phyloP scores from a whole-genome alignment of 1,139 yeast species.

The Yamadazyma dushanensis region DNA sequence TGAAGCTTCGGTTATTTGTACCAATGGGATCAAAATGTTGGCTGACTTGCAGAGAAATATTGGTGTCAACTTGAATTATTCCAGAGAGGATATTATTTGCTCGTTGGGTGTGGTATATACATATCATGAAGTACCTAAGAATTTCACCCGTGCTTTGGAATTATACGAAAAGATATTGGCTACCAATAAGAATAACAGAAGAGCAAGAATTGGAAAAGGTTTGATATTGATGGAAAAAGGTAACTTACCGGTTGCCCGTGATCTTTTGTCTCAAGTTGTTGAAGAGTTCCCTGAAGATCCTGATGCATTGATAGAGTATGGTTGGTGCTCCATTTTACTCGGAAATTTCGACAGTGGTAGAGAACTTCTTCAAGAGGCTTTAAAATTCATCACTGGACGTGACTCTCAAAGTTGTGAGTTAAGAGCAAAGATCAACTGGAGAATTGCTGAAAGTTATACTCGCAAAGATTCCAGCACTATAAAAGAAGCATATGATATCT shows the following conservation, averaged over 20 bases:
- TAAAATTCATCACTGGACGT: conserved; percentile 46
- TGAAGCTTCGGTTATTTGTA: conserved; percentile 60
- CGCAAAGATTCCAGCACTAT: conserved; percentile 32
- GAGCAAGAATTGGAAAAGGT: conserved; percentile 81
- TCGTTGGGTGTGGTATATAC: conserved; percentile 77
- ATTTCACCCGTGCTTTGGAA: conserved; percentile 70
- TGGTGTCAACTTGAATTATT: conserved; percentile 48
- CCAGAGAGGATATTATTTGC: conserved; percentile 62
- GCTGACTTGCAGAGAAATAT: conserved; percentile 48
- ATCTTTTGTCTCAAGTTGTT: conserved; percentile 52
- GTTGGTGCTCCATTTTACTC: conserved; percentile 74
- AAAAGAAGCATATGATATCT: conserved; percentile 45
- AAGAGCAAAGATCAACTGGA: conserved; percentile 66
- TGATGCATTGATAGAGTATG: conserved; percentile 66
- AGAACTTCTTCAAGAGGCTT: conserved; percentile 42
- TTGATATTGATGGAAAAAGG: conserved; percentile 70
- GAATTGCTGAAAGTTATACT: conserved; percentile 62
- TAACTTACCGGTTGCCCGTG: conserved; percentile 53
- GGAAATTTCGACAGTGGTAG: conserved; percentile 58
- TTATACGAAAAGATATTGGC: conserved; percentile 64
- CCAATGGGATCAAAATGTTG: conserved; percentile 58
- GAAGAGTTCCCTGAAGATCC: conserved; percentile 51
- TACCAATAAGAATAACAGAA: conserved; percentile 43
- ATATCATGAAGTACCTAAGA: conserved; percentile 86
- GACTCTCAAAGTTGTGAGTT: conserved; percentile 54